These are phyloP conservation scores for Kurtzmaniella quercitrusa DNA, from an alignment of 1,139 yeast genomes.

Conservation along the genomic window DNA sequence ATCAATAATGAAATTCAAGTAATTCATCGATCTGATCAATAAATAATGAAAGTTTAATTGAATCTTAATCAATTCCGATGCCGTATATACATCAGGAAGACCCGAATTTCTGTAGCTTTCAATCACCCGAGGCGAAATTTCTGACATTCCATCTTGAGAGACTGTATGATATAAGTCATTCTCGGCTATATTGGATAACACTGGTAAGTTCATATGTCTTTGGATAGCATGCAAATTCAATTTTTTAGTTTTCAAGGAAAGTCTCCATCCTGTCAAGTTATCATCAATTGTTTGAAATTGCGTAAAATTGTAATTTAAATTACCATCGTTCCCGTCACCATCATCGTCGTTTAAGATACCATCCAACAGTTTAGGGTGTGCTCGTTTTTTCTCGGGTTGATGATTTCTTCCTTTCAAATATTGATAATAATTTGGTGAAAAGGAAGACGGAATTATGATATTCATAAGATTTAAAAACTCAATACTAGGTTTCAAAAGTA, in stretches of 20 bases:
- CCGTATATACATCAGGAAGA: slow-evolving; percentile 38
- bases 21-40: slow-evolving; percentile 42
- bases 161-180: slow-evolving; percentile 35
- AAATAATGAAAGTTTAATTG: slow-evolving; percentile 45
- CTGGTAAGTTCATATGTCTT: slow-evolving; percentile 32
- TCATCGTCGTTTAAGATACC: slow-evolving; percentile 49
- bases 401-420: slow-evolving; percentile 32
- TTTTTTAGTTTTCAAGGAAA: slow-evolving; percentile 29
- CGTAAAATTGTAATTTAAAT: slow-evolving; percentile 43
- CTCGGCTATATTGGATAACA: slow-evolving; percentile 20
- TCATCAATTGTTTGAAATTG: slow-evolving; percentile 44
- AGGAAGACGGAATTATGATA: slow-evolving; percentile 46
- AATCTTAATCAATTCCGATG: slow-evolving; percentile 38
- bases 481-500: slow-evolving; percentile 40
- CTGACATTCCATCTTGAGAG: slow-evolving; percentile 13
- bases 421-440: slow-evolving; percentile 47
- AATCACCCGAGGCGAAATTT: slow-evolving; percentile 29
- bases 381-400: neutral
- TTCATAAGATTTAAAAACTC: slow-evolving; percentile 45
- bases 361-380: slow-evolving; percentile 19
- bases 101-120: slow-evolving; percentile 31
- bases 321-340: slow-evolving; percentile 51
- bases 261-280: slow-evolving; percentile 42
- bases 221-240: slow-evolving; percentile 30
- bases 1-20: slow-evolving; percentile 44